Evolutionary conservation across 2,329 filamentous ascomycete species (phyloP).

Genomic region (Sporothrix sp.): DNA sequence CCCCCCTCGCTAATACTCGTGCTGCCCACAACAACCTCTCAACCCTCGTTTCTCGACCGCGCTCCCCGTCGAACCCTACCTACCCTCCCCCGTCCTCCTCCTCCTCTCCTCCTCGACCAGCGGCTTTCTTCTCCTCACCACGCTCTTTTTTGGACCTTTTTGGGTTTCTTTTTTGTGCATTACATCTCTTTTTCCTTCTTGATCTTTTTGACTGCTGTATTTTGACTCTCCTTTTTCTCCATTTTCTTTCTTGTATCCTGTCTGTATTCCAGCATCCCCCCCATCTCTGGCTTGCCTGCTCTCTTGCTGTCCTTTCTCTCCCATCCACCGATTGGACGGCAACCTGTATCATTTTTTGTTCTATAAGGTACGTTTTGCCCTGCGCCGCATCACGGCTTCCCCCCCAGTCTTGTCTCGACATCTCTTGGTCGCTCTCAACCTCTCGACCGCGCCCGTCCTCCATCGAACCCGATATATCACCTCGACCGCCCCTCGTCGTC

Average conservation of each 20-base stretch:
- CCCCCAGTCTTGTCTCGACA: background rate
- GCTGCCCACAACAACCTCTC: too few species aligned
- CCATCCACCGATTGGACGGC: slow-evolving; percentile 5
- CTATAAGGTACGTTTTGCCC: slow-evolving; percentile 17
- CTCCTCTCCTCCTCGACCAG: background rate
- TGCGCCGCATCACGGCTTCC: background rate
- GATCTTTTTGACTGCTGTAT: background rate
- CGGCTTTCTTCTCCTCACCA: slow-evolving; percentile 8
- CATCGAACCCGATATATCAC: too few species aligned
- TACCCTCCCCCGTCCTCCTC: background rate
- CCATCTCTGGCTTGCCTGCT: background rate
- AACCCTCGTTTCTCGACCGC: too few species aligned
- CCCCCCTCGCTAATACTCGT: background rate
- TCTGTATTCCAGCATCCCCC: background rate
- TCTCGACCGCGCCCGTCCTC: background rate
- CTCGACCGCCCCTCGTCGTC: too few species aligned
- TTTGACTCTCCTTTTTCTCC: background rate
- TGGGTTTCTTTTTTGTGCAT: slow-evolving; percentile 5
- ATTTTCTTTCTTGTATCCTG: background rate
- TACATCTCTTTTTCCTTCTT: background rate
- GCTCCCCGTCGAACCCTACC: background rate
- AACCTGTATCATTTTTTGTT: slow-evolving; percentile 19
- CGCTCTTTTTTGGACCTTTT: slow-evolving; percentile 10
- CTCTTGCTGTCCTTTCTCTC: background rate
- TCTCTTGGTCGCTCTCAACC: background rate